A percentile compares a stretch with the other conserved stretches of the same genome.
These are phyloP conservation scores for Solanum hybrid DNA, from an alignment of 305 asterid genomes.

Conservation along the genomic window DNA sequence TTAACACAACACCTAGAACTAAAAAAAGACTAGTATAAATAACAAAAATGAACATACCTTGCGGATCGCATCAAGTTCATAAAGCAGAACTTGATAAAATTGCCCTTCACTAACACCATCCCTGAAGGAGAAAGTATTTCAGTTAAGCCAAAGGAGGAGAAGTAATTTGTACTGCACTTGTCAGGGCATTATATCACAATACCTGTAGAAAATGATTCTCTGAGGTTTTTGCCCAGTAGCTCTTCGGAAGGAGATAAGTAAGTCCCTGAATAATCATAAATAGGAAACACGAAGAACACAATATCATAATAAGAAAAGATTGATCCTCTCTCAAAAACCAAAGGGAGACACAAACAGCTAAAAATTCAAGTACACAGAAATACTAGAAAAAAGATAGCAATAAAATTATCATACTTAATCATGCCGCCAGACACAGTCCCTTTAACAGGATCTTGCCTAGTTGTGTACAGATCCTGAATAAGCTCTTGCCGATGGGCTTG, in stretches of 20 bases:
- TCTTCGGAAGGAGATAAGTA: conserved; percentile 81
- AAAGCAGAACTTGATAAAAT: conserved; percentile 80
- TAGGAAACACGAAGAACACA: not conserved
- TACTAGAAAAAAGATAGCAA: not conserved
- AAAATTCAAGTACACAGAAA: not conserved
- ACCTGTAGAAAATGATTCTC: conserved; percentile 91
- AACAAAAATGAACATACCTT: conserved; percentile 32
- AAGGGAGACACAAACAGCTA: not conserved
- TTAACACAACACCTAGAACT: not conserved
- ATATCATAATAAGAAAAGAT: not conserved
- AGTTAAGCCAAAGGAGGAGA: not conserved
- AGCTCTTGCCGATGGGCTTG: conserved; percentile 96
- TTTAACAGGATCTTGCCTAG: conserved; percentile 85
- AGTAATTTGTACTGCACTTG: not conserved
- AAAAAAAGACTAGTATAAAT: not conserved
- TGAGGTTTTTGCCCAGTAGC: conserved; percentile 89
- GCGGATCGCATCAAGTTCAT: conserved; percentile 91
- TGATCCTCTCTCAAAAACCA: not conserved
- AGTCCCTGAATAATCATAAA: conserved; percentile 49
- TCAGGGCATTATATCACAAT: not conserved
- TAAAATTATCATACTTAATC: conserved; percentile 52
- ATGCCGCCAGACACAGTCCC: conserved; percentile 89
- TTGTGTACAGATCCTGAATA: conserved; percentile 72
- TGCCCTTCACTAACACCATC: conserved; percentile 99
- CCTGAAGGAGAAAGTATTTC: conserved; percentile 23